Evolutionary conservation across 2,329 filamentous ascomycete genomes (phyloP).

Genomic region (Dactylellina sp.): DNA sequence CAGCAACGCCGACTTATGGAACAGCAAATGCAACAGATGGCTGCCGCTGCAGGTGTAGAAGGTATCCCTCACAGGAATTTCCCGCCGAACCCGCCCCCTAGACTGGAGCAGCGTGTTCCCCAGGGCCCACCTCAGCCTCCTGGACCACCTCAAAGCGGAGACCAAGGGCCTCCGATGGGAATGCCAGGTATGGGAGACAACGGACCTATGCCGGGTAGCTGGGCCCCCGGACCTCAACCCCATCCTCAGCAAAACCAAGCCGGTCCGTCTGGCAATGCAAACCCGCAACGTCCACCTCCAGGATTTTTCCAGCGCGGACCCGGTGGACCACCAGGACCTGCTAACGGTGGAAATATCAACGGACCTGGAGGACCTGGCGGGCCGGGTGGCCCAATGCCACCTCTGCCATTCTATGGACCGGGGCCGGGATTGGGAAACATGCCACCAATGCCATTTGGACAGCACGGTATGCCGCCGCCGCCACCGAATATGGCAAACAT

Average conservation of each 20-base stretch:
- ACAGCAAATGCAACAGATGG: constrained; percentile 48
- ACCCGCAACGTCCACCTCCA: constrained; percentile 48
- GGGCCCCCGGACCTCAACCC: constrained; percentile 45
- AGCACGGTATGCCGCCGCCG: constrained; percentile 54
- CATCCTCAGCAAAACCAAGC: constrained; percentile 37
- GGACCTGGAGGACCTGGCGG: constrained; percentile 39
- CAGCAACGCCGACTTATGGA: constrained; percentile 43
- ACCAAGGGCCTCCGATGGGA: constrained; percentile 54
- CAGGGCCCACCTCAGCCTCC: constrained; percentile 47
- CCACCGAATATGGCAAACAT: constrained; percentile 52
- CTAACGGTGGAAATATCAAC: constrained; percentile 51
- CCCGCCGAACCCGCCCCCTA: constrained; percentile 45
- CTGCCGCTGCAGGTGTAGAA: constrained; percentile 22
- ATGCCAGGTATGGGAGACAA: constrained; percentile 53
- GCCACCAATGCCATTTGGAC: constrained; percentile 51
- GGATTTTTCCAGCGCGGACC: constrained; percentile 54
- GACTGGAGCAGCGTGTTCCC: constrained; percentile 46
- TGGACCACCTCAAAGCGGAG: constrained; percentile 32
- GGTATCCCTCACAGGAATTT: constrained; percentile 50
- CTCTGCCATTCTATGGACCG: constrained; percentile 51
- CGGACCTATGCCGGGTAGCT: constrained; percentile 46
- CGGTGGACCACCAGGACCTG: constrained; percentile 40
- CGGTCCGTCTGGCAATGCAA: constrained; percentile 32
- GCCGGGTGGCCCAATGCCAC: constrained; percentile 51
- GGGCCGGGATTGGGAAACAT: constrained; percentile 48